These are phyloP conservation scores for Gracilaria gracilis DNA, from an alignment of 23 red algal species.

Conservation along the genomic window DNA sequence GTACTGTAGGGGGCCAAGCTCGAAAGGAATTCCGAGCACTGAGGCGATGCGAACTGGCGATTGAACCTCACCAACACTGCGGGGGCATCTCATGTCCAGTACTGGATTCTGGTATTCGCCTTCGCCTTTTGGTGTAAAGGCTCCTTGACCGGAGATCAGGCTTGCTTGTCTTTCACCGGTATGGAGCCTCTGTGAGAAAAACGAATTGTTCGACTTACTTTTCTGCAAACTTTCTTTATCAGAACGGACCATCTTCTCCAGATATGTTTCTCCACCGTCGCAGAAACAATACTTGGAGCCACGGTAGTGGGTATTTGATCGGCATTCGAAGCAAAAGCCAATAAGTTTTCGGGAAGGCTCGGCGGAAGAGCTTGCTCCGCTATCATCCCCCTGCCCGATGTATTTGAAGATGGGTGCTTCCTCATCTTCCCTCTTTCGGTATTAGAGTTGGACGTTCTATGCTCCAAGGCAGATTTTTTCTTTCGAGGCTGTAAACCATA, in stretches of 20 bases:
- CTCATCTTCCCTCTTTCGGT: neutral
- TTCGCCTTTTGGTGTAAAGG: neutral
- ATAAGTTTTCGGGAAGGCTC: neutral
- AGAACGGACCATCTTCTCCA: neutral
- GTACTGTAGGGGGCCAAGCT: constrained; percentile 6
- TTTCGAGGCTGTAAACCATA: neutral
- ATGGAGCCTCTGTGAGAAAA: constrained; percentile 57
- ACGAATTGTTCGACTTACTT: too few species aligned
- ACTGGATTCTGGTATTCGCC: neutral
- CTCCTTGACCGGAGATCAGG: neutral
- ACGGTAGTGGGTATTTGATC: neutral
- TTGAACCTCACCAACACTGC: constrained; percentile 17
- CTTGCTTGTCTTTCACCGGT: neutral
- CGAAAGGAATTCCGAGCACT: constrained; percentile 7
- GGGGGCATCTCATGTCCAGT: constrained; percentile 7
- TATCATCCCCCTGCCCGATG: too few species aligned
- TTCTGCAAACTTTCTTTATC: neutral
- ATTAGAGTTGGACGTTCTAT: neutral
- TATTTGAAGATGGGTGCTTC: neutral
- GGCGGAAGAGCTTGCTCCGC: neutral
- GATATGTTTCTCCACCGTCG: neutral
- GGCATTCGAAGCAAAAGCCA: neutral
- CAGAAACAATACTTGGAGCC: neutral
- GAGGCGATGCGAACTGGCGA: neutral
- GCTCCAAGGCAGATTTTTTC: too few species aligned